Evolutionary conservation across 2,329 filamentous ascomycete species (phyloP), one percentile per base, ranked within the genome.

Genomic region (Cryphonectria parasitica): DNA sequence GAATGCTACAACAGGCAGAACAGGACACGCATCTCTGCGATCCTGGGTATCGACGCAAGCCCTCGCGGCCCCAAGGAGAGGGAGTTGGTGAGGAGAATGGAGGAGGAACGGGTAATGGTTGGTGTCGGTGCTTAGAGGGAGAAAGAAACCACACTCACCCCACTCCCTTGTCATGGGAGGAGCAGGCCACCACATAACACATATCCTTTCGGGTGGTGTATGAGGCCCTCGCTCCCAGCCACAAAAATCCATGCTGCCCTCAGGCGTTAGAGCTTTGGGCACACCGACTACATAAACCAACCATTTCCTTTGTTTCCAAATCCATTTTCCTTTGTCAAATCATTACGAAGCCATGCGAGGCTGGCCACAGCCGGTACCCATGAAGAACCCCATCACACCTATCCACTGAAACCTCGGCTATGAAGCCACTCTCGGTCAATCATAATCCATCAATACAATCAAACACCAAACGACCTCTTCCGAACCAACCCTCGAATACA

Each of bases 11-110:
- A 78, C 69, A 75, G 77, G 69, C 80, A 82, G 67, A 87, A 89
- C 75, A 87, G 84, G 83, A 90, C 88, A 49, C 83, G 88, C 74
- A 90, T 91, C 74, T 88, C 88, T 60, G 87, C 88, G 45, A 88
- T 91, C 69, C 81, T 90, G 34, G 88, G 87, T 54, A 88, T 88
- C 73, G 87, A 89, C 75, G 85, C 86, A 54, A 86, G 87, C 76
- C 87, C 87, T 31, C 80, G 87, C 54, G 88, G 85, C 75, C 86
- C 86, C 56, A 84, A 84, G 75, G 87, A 89, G 79, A 82, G 87
- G 75, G 87, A 89, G 77, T 80, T 88, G 77, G 85, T 88, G 69
- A 83, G 86, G 75, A 80, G 86, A 74, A 80, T 88, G 75, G 87
- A 89, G 75, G 85, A 88, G 76, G 83, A 84, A 76, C 80, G 83